Conservation (phyloP, 2,329 filamentous ascomycete species). For the Clarireedia monteithiana region DNA sequence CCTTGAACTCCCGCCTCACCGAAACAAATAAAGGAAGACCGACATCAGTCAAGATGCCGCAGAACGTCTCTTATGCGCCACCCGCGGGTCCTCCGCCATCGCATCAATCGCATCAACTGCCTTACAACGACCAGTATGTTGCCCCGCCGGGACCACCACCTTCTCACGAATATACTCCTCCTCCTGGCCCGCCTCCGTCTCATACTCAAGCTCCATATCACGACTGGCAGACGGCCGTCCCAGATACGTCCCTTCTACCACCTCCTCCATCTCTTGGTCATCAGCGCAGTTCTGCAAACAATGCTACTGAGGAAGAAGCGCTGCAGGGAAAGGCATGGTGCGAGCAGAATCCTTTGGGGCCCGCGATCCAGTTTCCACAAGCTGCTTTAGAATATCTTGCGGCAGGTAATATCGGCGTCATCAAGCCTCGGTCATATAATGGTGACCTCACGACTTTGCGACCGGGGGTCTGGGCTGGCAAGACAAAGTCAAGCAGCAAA, state of each 20-base stretch:
- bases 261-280: constrained; percentile 63
- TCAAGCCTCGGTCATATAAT: constrained; percentile 41
- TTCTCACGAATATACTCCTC: constrained; percentile 34
- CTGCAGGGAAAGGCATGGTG: constrained; percentile 62
- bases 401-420: constrained; percentile 45
- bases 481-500: constrained; percentile 35
- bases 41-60: constrained; percentile 21
- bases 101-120: constrained; percentile 12
- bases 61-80: constrained; percentile 26
- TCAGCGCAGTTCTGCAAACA: constrained; percentile 59
- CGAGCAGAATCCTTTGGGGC: constrained; percentile 46
- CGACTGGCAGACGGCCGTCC: constrained; percentile 63
- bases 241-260: constrained; percentile 64
- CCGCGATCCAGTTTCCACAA: constrained; percentile 42
- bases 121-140: constrained; percentile 13
- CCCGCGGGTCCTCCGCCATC: constrained; percentile 21
- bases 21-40: constrained; percentile 13
- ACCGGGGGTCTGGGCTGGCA: constrained; percentile 45
- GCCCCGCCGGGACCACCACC: constrained; percentile 20
- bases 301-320: constrained; percentile 58
- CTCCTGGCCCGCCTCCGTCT: constrained; percentile 32
- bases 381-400: constrained; percentile 41
- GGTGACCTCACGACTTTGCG: constrained; percentile 39
- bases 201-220: constrained; percentile 38
- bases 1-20: constrained; percentile 21